Evolutionary conservation across 306 rosid genomes (phyloP).

Genomic region (Benincasa hispida): DNA sequence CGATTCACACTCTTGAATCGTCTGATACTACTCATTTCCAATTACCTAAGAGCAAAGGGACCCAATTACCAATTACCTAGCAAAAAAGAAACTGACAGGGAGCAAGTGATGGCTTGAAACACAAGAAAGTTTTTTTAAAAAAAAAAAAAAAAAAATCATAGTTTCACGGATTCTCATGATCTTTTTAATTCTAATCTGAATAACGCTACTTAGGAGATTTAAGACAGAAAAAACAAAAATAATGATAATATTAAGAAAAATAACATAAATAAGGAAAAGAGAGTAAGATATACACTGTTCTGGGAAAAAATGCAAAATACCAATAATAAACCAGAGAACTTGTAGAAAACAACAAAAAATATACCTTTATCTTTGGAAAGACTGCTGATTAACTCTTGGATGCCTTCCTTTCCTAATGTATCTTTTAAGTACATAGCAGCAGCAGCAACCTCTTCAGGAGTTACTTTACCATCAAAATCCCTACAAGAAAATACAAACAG

Average conservation of each 20-base stretch:
- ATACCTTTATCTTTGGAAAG: conserved; percentile 86
- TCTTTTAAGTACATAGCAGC: conserved; percentile 87
- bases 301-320: not conserved
- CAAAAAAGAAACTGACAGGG: not conserved
- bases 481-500: conserved; percentile 14
- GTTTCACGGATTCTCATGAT: too few species aligned
- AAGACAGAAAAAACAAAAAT: too few species aligned
- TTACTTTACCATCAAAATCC: conserved; percentile 93
- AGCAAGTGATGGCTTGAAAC: not conserved
- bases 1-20: too few species aligned
- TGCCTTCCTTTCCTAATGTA: conserved; percentile 84
- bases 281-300: not conserved
- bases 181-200: too few species aligned
- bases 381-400: conserved; percentile 78
- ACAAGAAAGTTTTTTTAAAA: not conserved
- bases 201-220: too few species aligned
- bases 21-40: too few species aligned
- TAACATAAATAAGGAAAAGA: not conserved
- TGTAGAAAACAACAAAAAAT: not conserved
- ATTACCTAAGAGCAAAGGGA: not conserved
- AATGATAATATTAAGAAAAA: too few species aligned
- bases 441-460: conserved; percentile 93
- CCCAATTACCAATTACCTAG: too few species aligned
- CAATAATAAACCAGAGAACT: not conserved
- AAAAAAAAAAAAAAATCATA: too few species aligned